phyloP scores from a whole-genome alignment of 495 filamentous ascomycete species.

The Aspergillus heteromorphus region DNA sequence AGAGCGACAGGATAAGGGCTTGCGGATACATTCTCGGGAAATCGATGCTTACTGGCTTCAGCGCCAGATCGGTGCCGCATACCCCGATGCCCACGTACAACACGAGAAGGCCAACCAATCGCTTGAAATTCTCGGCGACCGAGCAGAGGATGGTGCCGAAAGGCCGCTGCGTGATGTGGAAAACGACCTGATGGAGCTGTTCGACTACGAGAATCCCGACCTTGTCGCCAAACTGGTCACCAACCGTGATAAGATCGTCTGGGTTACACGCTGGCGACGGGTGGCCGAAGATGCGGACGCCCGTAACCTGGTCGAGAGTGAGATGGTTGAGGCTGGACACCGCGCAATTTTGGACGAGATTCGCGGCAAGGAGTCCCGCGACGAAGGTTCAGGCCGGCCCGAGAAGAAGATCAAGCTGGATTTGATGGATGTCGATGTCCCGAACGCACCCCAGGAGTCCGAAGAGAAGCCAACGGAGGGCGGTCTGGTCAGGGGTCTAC shows the following conservation, averaged over 20 bases:
- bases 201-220: conserved; percentile 94
- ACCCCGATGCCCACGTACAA: conserved; percentile 83
- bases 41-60: conserved; percentile 98
- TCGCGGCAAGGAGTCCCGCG: conserved; percentile 54
- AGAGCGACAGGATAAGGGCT: conserved; percentile 48
- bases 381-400: conserved; percentile 48
- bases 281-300: conserved; percentile 77
- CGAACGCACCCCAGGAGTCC: conserved; percentile 46
- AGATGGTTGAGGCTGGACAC: conserved; percentile 87
- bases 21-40: conserved; percentile 67
- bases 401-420: conserved; percentile 79
- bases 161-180: conserved; percentile 86
- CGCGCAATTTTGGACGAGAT: conserved; percentile 83
- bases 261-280: conserved; percentile 84
- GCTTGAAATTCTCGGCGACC: conserved; percentile 71
- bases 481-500: conserved; percentile 74
- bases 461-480: conserved; percentile 53
- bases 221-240: conserved; percentile 87
- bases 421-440: conserved; percentile 86
- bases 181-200: conserved; percentile 96
- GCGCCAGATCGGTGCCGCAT: conserved; percentile 80
- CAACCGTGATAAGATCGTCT: conserved; percentile 87
- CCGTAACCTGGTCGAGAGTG: conserved; percentile 70
- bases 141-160: conserved; percentile 73
- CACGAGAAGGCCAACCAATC: conserved; percentile 82